Conservation (phyloP, 2,329 filamentous ascomycete species). For the Exutisphaerella laricina region DNA sequence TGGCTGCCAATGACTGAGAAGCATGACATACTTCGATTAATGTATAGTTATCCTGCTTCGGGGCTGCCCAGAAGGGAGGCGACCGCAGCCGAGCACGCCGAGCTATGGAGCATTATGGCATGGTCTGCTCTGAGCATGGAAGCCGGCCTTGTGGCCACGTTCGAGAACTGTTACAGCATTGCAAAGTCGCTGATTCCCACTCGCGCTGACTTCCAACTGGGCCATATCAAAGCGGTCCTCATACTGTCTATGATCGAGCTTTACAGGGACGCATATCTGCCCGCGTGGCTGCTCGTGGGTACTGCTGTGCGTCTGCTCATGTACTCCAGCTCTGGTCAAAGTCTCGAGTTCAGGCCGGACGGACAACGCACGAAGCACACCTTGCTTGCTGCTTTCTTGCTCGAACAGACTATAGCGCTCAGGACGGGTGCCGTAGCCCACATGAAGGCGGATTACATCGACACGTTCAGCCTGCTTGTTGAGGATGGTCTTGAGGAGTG, state of each 20-base stretch:
- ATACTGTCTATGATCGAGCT: slow-evolving; percentile 58
- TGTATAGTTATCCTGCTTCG: slow-evolving; percentile 50
- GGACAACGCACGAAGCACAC: slow-evolving; percentile 36
- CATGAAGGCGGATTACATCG: slow-evolving; percentile 45
- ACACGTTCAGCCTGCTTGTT: slow-evolving; percentile 46
- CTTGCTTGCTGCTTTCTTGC: slow-evolving; percentile 55
- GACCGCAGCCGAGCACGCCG: slow-evolving; percentile 37
- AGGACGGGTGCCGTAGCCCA: slow-evolving; percentile 48
- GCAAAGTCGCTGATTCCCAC: slow-evolving; percentile 20
- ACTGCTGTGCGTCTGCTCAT: slow-evolving; percentile 53
- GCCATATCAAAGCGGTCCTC: slow-evolving; percentile 40
- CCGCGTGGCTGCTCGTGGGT: slow-evolving; percentile 61
- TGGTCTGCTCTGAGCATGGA: slow-evolving; percentile 34
- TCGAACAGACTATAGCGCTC: slow-evolving; percentile 55
- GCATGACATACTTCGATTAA: slow-evolving; percentile 53
- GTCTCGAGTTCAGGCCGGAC: slow-evolving; percentile 6
- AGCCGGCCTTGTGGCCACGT: not conserved
- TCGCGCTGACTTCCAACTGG: slow-evolving; percentile 30
- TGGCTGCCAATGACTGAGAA: slow-evolving; percentile 72
- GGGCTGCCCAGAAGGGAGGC: slow-evolving; percentile 32
- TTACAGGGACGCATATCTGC: slow-evolving; percentile 50
- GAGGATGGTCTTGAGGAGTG: slow-evolving; percentile 69
- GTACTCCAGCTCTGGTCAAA: slow-evolving; percentile 30
- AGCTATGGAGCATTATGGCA: slow-evolving; percentile 44
- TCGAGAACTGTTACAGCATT: slow-evolving; percentile 10